Percentiles rank a stretch among this genome's conserved stretches.
Evolutionary conservation across 306 rosid genomes (phyloP).

Genomic region (Malus sylvestris): DNA sequence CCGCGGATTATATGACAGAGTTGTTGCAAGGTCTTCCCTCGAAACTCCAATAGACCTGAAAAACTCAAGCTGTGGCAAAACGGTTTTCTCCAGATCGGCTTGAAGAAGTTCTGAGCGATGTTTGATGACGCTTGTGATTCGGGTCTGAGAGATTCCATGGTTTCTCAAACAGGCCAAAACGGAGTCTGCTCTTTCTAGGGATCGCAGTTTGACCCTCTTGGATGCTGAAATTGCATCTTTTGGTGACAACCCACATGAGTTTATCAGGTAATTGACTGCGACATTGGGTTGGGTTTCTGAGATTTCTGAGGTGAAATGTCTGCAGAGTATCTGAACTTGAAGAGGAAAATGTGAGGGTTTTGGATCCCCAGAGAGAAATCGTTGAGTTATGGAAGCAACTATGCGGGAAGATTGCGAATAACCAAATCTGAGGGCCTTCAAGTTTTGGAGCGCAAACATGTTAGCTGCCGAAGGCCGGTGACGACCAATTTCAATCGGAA

Average conservation of each 20-base stretch:
- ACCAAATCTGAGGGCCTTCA: neutral
- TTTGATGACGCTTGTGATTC: conserved; percentile 5
- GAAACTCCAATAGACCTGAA: conserved; percentile 28
- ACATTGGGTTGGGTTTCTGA: neutral
- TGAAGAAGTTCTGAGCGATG: neutral
- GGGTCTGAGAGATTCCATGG: conserved; percentile 17
- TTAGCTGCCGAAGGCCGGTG: neutral
- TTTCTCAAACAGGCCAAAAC: conserved; percentile 13
- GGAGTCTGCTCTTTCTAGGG: neutral
- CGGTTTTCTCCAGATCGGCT: conserved; percentile 14
- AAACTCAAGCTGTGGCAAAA: conserved; percentile 35
- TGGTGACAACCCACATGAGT: conserved; percentile 25
- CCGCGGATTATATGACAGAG: neutral
- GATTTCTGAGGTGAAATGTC: neutral
- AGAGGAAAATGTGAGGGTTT: neutral
- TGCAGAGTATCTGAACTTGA: neutral
- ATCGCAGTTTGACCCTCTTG: neutral
- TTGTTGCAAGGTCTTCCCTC: conserved; percentile 4
- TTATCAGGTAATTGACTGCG: conserved; percentile 16
- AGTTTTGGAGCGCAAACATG: neutral
- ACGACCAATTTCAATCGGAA: neutral
- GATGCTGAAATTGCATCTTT: conserved; percentile 4
- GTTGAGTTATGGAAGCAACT: neutral
- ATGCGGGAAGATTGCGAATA: neutral
- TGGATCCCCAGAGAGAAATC: neutral